Evolutionary conservation across 805 yeast species (phyloP).

Genomic region (Monosporozyma solicola): DNA sequence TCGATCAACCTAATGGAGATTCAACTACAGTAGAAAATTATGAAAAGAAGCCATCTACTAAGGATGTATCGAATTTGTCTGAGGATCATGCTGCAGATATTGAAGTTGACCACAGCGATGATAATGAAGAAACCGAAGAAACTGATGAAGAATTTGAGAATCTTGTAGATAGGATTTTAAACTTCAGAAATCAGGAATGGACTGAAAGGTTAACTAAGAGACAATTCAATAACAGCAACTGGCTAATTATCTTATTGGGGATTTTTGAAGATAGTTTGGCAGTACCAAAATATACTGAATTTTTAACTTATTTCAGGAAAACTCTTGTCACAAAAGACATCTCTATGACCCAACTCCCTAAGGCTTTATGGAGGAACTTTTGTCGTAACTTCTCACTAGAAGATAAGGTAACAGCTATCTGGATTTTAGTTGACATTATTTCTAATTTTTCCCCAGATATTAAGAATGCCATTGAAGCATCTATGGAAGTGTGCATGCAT

Average conservation of each 20-base stretch:
- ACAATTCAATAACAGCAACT: conserved; percentile 71
- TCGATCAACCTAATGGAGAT: not conserved
- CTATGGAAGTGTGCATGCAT: conserved; percentile 27
- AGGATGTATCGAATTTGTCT: not conserved
- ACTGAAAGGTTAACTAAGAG: conserved; percentile 66
- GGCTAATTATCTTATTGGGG: conserved; percentile 75
- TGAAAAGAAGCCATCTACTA: not conserved
- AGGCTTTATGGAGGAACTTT: conserved; percentile 44
- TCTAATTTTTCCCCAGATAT: conserved; percentile 26
- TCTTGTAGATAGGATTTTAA: conserved; percentile 34
- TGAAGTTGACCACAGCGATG: conserved; percentile 10
- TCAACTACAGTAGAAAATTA: not conserved
- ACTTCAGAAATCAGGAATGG: conserved; percentile 62
- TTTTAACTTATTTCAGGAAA: conserved; percentile 42
- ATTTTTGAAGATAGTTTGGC: conserved; percentile 37
- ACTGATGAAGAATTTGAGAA: conserved; percentile 12
- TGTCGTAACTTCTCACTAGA: conserved; percentile 42
- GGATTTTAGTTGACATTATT: conserved; percentile 55
- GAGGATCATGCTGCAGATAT: not conserved
- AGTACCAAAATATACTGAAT: conserved; percentile 21
- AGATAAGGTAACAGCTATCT: conserved; percentile 48
- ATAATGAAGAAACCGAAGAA: conserved; percentile 11
- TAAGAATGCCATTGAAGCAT: conserved; percentile 24
- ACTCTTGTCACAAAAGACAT: conserved; percentile 39
- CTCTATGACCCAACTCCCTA: conserved; percentile 24